Conservation (phyloP, 148 eudicot genomes). For the Camellia lanceoleosa region DNA sequence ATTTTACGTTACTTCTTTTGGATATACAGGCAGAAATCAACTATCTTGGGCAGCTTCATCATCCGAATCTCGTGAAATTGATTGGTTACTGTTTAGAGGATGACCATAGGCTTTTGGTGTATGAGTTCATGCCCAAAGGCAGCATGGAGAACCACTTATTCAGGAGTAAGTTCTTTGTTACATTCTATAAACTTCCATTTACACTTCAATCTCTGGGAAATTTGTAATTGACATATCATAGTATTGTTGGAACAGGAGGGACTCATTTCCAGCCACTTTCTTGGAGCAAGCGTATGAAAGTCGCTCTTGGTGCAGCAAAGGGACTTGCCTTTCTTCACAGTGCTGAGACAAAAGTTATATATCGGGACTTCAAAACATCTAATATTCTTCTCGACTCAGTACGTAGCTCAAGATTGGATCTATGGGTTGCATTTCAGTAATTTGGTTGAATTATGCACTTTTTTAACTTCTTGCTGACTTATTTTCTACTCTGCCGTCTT, state of each 20-base stretch:
- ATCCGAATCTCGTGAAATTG: slow-evolving; percentile 61
- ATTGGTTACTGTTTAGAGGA: slow-evolving; percentile 62
- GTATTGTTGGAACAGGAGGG: slow-evolving; percentile 35
- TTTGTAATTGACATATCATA: background rate
- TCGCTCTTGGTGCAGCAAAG: slow-evolving; percentile 57
- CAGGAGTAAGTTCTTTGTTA: slow-evolving; percentile 36
- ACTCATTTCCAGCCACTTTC: slow-evolving; percentile 45
- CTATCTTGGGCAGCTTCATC: slow-evolving; percentile 58
- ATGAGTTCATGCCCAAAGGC: slow-evolving; percentile 65
- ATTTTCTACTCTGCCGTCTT: background rate
- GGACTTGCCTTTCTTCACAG: slow-evolving; percentile 63
- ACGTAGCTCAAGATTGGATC: background rate
- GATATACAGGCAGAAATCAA: slow-evolving; percentile 48
- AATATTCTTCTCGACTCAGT: slow-evolving; percentile 58
- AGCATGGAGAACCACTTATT: slow-evolving; percentile 61
- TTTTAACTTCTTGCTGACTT: background rate
- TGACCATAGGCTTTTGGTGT: slow-evolving; percentile 59
- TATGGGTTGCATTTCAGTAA: background rate
- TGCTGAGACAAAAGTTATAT: slow-evolving; percentile 53
- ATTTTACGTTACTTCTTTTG: slow-evolving; percentile 5
- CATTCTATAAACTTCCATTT: background rate
- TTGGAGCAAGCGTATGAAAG: slow-evolving; percentile 51
- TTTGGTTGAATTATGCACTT: background rate
- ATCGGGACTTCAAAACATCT: slow-evolving; percentile 63
- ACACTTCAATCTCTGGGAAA: background rate